These are phyloP conservation scores for Lobulomyces angularis DNA, from an alignment of 192 early-diverging fungal genomes.

Conservation along the genomic window DNA sequence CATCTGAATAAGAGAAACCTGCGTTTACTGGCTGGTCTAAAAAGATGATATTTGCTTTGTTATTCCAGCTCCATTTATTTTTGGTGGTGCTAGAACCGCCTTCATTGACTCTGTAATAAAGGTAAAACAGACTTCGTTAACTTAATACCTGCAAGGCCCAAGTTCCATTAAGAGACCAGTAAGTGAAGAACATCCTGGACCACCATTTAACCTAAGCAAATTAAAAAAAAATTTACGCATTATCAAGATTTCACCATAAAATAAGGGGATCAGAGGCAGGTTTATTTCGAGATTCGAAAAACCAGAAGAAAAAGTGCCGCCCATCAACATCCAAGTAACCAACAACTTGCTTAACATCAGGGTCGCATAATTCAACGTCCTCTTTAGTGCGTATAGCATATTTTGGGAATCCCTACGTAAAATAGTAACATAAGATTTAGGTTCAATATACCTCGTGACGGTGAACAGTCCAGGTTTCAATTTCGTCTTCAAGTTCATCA, in stretches of 20 bases:
- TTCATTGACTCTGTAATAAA: conserved; percentile 60
- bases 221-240: no score
- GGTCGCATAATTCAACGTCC: conserved; percentile 59
- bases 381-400: conserved; percentile 27
- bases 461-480: conserved; percentile 15
- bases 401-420: conserved; percentile 27
- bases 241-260: conserved; percentile 67
- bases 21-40: conserved; percentile 67
- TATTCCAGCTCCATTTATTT: conserved; percentile 83
- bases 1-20: conserved; percentile 68
- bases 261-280: conserved; percentile 64
- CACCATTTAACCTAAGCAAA: conserved; percentile 18
- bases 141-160: conserved; percentile 83
- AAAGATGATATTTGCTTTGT: conserved; percentile 59
- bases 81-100: conserved; percentile 47
- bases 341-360: conserved; percentile 68
- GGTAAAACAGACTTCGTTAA: no score
- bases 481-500: conserved; percentile 19
- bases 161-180: conserved; percentile 67
- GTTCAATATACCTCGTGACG: conserved; percentile 13
- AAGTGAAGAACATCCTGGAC: conserved; percentile 63
- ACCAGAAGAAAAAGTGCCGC: conserved; percentile 61
- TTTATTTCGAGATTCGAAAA: conserved; percentile 81
- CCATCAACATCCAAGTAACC: conserved; percentile 39
- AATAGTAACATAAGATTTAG: no score